Evolutionary conservation across 805 yeast species (phyloP), one percentile per base, ranked within the genome.

Genomic region (Ogataea ramenticola): DNA sequence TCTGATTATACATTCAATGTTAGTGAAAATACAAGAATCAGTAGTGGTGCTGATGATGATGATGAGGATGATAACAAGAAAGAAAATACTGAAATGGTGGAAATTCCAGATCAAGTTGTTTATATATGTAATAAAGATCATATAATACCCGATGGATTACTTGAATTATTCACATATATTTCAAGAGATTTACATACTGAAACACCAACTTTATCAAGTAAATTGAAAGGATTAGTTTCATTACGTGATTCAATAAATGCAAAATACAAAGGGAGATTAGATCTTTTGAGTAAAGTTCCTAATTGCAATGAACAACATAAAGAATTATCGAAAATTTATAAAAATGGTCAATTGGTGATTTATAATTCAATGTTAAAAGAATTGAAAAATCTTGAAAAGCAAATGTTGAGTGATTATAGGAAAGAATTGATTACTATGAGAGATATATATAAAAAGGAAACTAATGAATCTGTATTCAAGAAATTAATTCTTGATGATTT

Each of bases 221-320:
- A 68, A 42, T 60, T 85, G n/a, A 80, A 79, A 39, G 93, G 90
- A 0, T 55, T 80, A 31, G 76, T 71, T 50, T 73, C 78, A 46
- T 58, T 85, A 38, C 60, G 74, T 17, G 54, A 61, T n/a, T 81
- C 86, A 3, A 49, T 84, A 11, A 72, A 70, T 27, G 58, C 70
- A 30, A 83, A 81, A 50, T 61, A 55, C 43, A 52, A 49, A 29
- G 55, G 55, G 12, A 50, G 50, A 15, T 29, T 55, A 38, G 54
- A 50, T 41, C 40, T 42, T 14, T 36, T 55, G 14, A 26, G 47
- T 1, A 40, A 50, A 12, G 36, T 46, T 19, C 19, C 24, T 20
- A 27, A 30, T 30, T 30, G 15, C 19, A 17, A 47, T 14, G 33
- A 42, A 1, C 36, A 40, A 12, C 43, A 38, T 39, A 38, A 36